Conservation (phyloP, 306 rosid genomes). For the Elaeagnus macrophylla region DNA sequence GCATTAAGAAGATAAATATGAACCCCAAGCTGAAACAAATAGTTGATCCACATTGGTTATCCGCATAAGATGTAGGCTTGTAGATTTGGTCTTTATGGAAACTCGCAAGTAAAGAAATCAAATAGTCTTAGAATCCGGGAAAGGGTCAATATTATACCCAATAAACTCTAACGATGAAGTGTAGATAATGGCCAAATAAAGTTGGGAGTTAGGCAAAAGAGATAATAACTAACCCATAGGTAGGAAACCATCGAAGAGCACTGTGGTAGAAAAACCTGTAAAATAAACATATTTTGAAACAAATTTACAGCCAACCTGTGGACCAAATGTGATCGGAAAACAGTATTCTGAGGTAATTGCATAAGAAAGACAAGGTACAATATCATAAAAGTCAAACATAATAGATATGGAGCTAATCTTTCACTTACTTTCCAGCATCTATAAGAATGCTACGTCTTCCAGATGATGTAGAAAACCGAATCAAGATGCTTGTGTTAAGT, state of each 20-base stretch:
- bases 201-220: conserved; percentile 4
- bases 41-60: too few relatives aligned
- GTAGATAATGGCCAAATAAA: neutral
- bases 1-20: too few relatives aligned
- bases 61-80: too few relatives aligned
- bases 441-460: conserved; percentile 59
- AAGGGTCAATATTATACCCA: too few relatives aligned
- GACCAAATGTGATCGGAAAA: neutral
- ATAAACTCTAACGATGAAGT: neutral
- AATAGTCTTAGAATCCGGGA: too few relatives aligned
- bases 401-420: neutral
- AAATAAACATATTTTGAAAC: conserved; percentile 27
- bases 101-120: too few relatives aligned
- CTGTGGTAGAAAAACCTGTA: conserved; percentile 89
- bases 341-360: neutral
- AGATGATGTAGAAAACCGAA: conserved; percentile 44
- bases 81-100: too few relatives aligned
- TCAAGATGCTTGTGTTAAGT: conserved; percentile 79
- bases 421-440: conserved; percentile 88
- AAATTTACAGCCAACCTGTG: conserved; percentile 34
- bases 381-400: conserved; percentile 7
- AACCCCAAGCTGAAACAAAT: too few relatives aligned
- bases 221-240: conserved; percentile 55
- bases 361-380: neutral
- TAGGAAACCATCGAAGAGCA: conserved; percentile 88